Evolutionary conservation across 495 filamentous ascomycete genomes (phyloP), one percentile per base, ranked within the genome.

Genomic region (Hypoxylon fuscum): DNA sequence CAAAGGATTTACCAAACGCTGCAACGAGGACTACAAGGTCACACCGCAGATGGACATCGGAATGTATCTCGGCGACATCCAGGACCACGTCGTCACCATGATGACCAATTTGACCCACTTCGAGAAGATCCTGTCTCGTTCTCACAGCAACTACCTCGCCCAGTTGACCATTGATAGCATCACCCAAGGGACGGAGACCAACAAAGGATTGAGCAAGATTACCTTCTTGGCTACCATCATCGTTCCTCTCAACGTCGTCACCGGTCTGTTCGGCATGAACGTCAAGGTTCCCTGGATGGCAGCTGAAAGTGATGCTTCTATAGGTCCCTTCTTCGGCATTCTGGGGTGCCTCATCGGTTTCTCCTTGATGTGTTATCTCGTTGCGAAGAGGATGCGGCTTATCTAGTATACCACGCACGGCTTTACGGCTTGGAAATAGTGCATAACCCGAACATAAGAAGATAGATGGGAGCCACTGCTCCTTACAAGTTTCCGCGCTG

Each of bases 11-110:
- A 93, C 95, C 27, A 98, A 98, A 76, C 89, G 95, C 40, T 98
- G 95, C 83, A 98, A 97, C 74, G 92, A 96, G 66, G 90, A 96
- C 59, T 98, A 95, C 81, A 87, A 90, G 62, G 88, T 97, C 44
- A 96, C 95, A 10, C 95, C 95, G 0, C 89, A 92, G 21, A 93
- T 92, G 73, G 95, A 98, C 72, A 96, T 98, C 67, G 95, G 93
- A 11, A 83, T 98, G 58, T 98, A 98, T 69, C 80, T 98, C 2
- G 90, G 91, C 59, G 95, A 98, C 79, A 96, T 98, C 59, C 95
- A 98, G 72, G 95, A 98, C 77, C 95, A 98, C 82, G 94, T 98
- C 29, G 91, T 98, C 27, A 98, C 95, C 58, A 97, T 98, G 95
- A 96, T 96, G 85, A 90, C 87, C 62, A 98, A 96, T 73, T 77